These are phyloP conservation scores for Malus asiatica DNA, from an alignment of 306 rosid genomes.

Conservation along the genomic window DNA sequence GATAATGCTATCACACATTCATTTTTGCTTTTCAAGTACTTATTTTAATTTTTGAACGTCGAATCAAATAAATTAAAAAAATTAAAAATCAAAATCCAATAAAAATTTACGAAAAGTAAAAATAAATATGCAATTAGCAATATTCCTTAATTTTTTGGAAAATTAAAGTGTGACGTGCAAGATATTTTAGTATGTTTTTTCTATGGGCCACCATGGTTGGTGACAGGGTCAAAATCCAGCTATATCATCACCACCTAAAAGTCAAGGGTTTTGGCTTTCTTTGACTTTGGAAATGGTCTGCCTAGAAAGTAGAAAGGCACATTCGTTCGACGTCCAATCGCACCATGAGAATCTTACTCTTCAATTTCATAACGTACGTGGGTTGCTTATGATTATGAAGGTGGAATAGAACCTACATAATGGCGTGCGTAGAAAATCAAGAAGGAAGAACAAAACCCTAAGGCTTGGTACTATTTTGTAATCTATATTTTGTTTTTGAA, in stretches of 20 bases:
- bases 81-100: rapidly evolving
- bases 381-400: not conserved
- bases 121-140: too few species aligned
- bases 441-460: too few species aligned
- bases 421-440: too few species aligned
- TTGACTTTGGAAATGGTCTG: not conserved
- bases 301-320: not conserved
- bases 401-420: too few species aligned
- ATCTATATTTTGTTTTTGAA: too few species aligned
- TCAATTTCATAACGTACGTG: not conserved
- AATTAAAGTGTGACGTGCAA: too few species aligned
- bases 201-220: not conserved
- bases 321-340: not conserved
- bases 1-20: too few species aligned
- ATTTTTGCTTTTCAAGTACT: too few species aligned
- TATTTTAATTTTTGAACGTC: too few species aligned
- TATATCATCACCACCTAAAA: slow-evolving; percentile 2
- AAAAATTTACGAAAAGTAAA: rapidly evolving
- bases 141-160: not conserved
- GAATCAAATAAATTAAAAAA: too few species aligned
- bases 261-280: slow-evolving; percentile 11
- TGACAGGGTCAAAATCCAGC: slow-evolving; percentile 11
- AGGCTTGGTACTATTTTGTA: too few species aligned
- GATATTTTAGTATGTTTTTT: not conserved
- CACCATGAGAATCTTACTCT: not conserved